Conservation (phyloP, 208 protist species). For the Crithidia sp. region DNA sequence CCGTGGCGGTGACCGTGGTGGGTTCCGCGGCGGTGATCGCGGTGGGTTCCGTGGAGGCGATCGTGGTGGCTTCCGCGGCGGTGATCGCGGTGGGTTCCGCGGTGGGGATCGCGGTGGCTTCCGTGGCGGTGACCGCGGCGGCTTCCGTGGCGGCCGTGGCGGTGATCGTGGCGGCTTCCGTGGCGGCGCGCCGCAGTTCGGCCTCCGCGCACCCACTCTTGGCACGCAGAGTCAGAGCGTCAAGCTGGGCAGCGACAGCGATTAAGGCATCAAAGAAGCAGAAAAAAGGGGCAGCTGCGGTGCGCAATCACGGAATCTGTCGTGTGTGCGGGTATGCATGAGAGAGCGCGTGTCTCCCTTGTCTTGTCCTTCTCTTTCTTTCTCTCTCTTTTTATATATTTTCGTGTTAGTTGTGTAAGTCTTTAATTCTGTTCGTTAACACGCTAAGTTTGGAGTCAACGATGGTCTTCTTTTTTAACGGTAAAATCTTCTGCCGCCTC, state of each 20-base stretch:
- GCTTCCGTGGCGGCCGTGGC: conserved; percentile 50
- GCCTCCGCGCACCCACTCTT: conserved; percentile 54
- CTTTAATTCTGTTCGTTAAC: neutral
- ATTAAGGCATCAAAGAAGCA: conserved; percentile 22
- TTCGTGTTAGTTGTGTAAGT: neutral
- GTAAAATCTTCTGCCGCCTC: neutral
- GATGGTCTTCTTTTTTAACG: neutral
- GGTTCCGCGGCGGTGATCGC: conserved; percentile 36
- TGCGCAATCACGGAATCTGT: too few species aligned
- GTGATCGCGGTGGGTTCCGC: conserved; percentile 37
- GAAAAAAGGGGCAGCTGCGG: too few species aligned
- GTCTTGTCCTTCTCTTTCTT: neutral
- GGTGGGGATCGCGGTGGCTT: conserved; percentile 46
- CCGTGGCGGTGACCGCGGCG: conserved; percentile 46
- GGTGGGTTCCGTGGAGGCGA: conserved; percentile 36
- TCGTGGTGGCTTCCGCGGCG: conserved; percentile 33
- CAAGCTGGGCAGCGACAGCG: conserved; percentile 82
- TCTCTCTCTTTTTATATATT: neutral
- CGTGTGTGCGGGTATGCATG: too few species aligned
- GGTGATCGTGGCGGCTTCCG: conserved; percentile 61
- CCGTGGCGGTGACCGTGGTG: conserved; percentile 40
- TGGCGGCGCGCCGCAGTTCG: conserved; percentile 71
- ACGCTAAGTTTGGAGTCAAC: neutral
- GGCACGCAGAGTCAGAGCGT: conserved; percentile 55
- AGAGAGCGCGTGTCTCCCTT: too few species aligned